These are phyloP conservation scores for Fusarium nelsonii DNA, from an alignment of 2,329 filamentous ascomycete genomes.

Conservation along the genomic window DNA sequence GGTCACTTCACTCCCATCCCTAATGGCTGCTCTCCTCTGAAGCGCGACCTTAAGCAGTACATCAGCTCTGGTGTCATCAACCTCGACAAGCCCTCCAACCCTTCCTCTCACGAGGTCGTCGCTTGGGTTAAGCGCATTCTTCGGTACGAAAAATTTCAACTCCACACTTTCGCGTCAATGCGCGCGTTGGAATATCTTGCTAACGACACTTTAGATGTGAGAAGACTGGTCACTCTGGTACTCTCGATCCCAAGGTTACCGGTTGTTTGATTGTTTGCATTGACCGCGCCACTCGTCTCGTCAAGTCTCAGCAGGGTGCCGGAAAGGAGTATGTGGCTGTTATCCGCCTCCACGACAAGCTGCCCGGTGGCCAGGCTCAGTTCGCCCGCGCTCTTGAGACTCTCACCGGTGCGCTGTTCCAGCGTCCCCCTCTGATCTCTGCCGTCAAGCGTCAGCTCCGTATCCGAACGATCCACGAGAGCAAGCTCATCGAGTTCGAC, in stretches of 20 bases:
- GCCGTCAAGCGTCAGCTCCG: constrained; percentile 98
- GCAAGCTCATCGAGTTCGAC: constrained; percentile 97
- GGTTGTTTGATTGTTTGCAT: constrained; percentile 95
- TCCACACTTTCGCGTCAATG: constrained; percentile 23
- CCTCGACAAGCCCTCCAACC: constrained; percentile 87
- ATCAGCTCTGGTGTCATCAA: constrained; percentile 98
- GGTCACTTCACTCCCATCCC: constrained; percentile 98
- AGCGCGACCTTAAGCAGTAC: constrained; percentile 96
- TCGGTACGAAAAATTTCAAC: constrained; percentile 66
- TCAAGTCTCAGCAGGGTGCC: constrained; percentile 98
- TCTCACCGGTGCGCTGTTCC: constrained; percentile 93
- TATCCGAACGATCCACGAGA: constrained; percentile 98
- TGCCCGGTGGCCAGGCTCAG: constrained; percentile 92
- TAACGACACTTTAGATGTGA: constrained; percentile 62
- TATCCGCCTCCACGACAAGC: constrained; percentile 93
- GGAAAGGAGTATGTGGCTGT: constrained; percentile 99
- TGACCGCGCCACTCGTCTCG: constrained; percentile 94
- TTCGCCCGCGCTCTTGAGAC: constrained; percentile 95
- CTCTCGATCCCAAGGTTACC: constrained; percentile 97
- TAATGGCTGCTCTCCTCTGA: constrained; percentile 88
- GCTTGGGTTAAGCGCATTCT: constrained; percentile 99
- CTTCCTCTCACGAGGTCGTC: constrained; percentile 97
- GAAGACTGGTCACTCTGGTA: constrained; percentile 98
- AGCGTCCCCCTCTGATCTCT: constrained; percentile 92
- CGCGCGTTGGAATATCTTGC: constrained; percentile 18